Base-by-base conservation (phyloP, 2,329 filamentous ascomycete genomes). In the Calycina herbarum region DNA sequence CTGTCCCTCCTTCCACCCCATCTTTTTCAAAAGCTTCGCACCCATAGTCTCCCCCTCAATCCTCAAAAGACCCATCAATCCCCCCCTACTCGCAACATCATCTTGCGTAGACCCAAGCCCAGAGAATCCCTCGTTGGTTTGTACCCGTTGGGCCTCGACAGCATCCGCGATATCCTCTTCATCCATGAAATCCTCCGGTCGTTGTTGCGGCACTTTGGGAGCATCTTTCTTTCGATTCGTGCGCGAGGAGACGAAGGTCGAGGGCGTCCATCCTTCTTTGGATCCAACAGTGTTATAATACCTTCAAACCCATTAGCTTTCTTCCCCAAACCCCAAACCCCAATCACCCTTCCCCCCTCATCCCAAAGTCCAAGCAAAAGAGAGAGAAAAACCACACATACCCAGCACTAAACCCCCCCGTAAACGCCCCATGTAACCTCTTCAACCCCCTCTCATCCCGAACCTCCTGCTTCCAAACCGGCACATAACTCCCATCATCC, bases 221-320 rank as follows among this genome's bases (percentile, higher is more conserved):
- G 81, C 82, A 80, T 91, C 86, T 75, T 91, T 92, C 69, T 85
- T 87, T 64, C 93, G 90, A 73, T 92, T 92, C 48, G 86, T 81
- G 29, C 95, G 90, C 61, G 94, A 97, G 6, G 94, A 98, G 10
- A 96, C 89, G 77, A 98, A 99, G 0, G 92, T 90, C 27, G 92
- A 89, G 1, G 95, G 95, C 0, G 92, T 89, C 94, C 94, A 99
- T 81, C 95, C 95, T 82, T 99, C 94, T 78, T 98, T 98, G 64
- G 94, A 97, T 62, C 95, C 95, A 71, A 98, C 95, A 5, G 94
- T 97, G 77, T 99, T 99, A 81, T 95, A 98, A 79, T 98, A 97
- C 72, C 92, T 94, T 67, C 65, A 4, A 27, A 35, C 57, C 15
- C 3, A 27, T 20, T 40, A 40, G 20, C 20, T 31, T 63, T 45